A percentile compares a stretch with the other conserved stretches of the same genome.
phyloP scores from a whole-genome alignment of 345 rosid species.

The Luvunga scandens region DNA sequence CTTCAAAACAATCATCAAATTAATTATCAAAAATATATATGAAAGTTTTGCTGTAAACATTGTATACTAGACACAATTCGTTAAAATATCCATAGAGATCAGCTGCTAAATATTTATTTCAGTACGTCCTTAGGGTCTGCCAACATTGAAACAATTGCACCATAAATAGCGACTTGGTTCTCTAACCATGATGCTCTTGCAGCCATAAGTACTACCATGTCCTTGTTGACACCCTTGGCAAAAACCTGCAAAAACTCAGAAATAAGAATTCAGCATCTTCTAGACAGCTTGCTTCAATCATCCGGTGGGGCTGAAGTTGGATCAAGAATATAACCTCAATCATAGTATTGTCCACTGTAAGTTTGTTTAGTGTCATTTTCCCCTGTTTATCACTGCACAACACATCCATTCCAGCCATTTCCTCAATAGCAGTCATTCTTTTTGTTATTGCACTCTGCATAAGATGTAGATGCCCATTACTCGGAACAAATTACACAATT shows the following conservation, averaged over 20 bases:
- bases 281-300: no score
- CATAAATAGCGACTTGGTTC: conserved; percentile 41
- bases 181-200: conserved; percentile 44
- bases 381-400: conserved; percentile 47
- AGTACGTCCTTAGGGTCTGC: conserved; percentile 39
- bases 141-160: conserved; percentile 38
- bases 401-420: conserved; percentile 50
- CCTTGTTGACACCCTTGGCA: conserved; percentile 30
- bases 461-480: background rate
- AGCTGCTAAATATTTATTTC: background rate
- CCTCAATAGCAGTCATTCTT: conserved; percentile 49
- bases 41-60: background rate
- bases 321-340: background rate
- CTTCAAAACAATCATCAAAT: conserved; percentile 12
- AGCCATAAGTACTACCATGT: conserved; percentile 36
- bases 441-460: conserved; percentile 41
- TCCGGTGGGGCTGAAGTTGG: no score
- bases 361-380: conserved; percentile 40
- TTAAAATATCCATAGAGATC: no score
- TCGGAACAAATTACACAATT: background rate
- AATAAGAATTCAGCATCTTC: no score
- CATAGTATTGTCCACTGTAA: conserved; percentile 42
- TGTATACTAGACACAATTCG: no score
- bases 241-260: conserved; percentile 23
- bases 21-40: background rate